These are phyloP conservation scores for Lactuca saligna DNA, from an alignment of 129 eudicot species.

Conservation along the genomic window DNA sequence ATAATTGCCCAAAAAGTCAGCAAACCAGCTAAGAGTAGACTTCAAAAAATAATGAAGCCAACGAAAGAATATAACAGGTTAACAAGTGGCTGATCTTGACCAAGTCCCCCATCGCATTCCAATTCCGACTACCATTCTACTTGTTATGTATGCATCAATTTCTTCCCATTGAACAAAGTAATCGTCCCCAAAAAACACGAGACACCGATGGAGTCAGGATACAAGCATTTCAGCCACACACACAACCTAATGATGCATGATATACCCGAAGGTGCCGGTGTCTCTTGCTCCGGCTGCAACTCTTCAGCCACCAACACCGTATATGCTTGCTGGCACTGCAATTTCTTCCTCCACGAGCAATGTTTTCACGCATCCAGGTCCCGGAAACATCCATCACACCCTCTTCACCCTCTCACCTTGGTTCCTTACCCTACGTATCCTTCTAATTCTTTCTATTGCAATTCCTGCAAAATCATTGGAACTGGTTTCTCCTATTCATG, in stretches of 20 bases:
- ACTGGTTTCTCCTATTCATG: constrained; percentile 44
- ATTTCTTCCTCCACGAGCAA: constrained; percentile 35
- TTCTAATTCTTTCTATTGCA: constrained; percentile 45
- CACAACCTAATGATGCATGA: constrained; percentile 53
- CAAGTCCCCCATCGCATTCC: constrained; percentile 10
- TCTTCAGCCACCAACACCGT: constrained; percentile 29
- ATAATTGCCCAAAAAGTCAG: constrained; percentile 27
- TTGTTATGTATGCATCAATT: neutral
- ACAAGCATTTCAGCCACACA: constrained; percentile 71
- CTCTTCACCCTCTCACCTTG: constrained; percentile 36
- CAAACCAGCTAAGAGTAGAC: constrained; percentile 23
- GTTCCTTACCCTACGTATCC: constrained; percentile 42
- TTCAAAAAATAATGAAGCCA: constrained; percentile 20
- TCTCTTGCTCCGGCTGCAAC: constrained; percentile 52
- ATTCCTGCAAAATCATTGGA: constrained; percentile 38
- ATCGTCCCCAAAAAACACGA: neutral
- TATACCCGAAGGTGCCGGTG: constrained; percentile 47
- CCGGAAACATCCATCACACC: constrained; percentile 39
- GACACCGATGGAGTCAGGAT: constrained; percentile 47
- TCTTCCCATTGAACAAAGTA: neutral
- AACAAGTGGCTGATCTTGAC: constrained; percentile 18
- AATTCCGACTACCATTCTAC: neutral
- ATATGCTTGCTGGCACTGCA: constrained; percentile 35
- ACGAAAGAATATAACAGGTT: constrained; percentile 14
- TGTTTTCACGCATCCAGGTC: constrained; percentile 36